Base-by-base conservation (phyloP, 192 early-diverging fungal genomes). In the Backusella macrospora region DNA sequence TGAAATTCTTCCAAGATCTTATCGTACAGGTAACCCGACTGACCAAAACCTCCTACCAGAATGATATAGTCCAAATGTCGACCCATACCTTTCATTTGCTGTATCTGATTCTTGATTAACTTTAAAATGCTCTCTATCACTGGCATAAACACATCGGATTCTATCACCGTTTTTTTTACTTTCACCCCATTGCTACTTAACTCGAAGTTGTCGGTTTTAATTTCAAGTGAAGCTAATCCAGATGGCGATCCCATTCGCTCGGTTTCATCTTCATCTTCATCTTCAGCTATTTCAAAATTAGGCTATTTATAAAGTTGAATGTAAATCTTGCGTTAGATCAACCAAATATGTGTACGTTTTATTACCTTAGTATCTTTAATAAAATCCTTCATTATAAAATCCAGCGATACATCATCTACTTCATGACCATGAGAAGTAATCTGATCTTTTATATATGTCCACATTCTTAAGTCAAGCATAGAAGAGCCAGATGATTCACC, bases 41-140 rank as follows among this genome's bases (percentile, higher is more conserved):
- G 82, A n/a, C 82, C 81, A 59, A 87, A 87, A 14, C 85, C 86
- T 49, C 86, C 86, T 13, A 85, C 83, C 73, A 86, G 74, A 46
- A 86, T 78, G 34, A 86, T 83, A 37, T 82, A 81, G 7, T 81
- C 77, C 21, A 82, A 71, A 21, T 71, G 46, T 29, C 74, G 73
- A 5, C 47, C 37, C 16, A 80, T 40, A 67, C 80, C 76, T 21
- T 71, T 67, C 38, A 74, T 73, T 45, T 78, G 81, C 8, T 70
- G 46, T 45, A 86, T 64, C 49, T 86, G 85, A 16, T 78, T 78
- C 26, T 81, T 75, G 63, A 86, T 84, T 23, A 84, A 55, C 1
- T 70, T 66, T 40, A 86, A 29, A 1, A 86, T 81, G 47, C 83
- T 78, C 29, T 78, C 71, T 37, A 84, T 80, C 18, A 86, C 80